Evolutionary conservation across 1,284 basidiomycete genomes (phyloP).

Genomic region (Pisolithus thermaeus): DNA sequence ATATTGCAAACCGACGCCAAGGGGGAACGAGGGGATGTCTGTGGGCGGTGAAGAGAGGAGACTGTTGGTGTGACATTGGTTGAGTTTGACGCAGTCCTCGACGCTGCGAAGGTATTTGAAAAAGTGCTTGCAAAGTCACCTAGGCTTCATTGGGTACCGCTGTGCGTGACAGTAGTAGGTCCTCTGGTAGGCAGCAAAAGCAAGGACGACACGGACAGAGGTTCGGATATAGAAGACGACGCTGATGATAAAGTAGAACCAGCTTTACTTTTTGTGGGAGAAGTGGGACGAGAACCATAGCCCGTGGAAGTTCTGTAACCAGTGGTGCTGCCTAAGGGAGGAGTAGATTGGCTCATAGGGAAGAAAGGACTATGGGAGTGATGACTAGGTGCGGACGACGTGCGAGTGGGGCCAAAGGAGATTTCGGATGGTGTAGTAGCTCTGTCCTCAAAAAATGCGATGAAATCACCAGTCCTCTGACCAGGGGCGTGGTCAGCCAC

Average conservation of each 20-base stretch:
- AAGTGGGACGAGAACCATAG: slow-evolving; percentile 38
- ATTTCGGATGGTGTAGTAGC: slow-evolving; percentile 24
- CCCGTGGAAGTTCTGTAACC: slow-evolving; percentile 26
- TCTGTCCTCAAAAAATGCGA: slow-evolving; percentile 67
- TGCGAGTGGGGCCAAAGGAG: slow-evolving; percentile 40
- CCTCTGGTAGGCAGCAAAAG: slow-evolving; percentile 33
- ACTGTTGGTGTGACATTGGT: too few species aligned
- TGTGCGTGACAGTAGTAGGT: slow-evolving; percentile 20
- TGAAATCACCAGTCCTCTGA: slow-evolving; percentile 60
- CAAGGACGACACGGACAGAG: slow-evolving; percentile 32
- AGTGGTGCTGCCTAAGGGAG: slow-evolving; percentile 27
- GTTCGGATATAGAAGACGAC: slow-evolving; percentile 21
- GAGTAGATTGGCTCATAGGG: slow-evolving; percentile 38
- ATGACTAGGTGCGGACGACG: slow-evolving; percentile 49
- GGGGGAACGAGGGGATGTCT: too few species aligned
- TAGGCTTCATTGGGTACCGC: slow-evolving; percentile 21
- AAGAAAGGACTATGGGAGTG: slow-evolving; percentile 50
- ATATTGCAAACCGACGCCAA: too few species aligned
- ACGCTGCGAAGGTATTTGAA: too few species aligned
- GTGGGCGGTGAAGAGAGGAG: too few species aligned
- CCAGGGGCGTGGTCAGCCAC: slow-evolving; percentile 41
- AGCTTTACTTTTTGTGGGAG: slow-evolving; percentile 39
- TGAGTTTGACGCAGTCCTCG: too few species aligned
- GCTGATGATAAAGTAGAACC: slow-evolving; percentile 26
- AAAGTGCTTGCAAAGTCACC: too few species aligned